Evolutionary conservation across 1,284 basidiomycete species (phyloP), one percentile per base, ranked within the genome.

Genomic region (Microbotryum scabiosae): DNA sequence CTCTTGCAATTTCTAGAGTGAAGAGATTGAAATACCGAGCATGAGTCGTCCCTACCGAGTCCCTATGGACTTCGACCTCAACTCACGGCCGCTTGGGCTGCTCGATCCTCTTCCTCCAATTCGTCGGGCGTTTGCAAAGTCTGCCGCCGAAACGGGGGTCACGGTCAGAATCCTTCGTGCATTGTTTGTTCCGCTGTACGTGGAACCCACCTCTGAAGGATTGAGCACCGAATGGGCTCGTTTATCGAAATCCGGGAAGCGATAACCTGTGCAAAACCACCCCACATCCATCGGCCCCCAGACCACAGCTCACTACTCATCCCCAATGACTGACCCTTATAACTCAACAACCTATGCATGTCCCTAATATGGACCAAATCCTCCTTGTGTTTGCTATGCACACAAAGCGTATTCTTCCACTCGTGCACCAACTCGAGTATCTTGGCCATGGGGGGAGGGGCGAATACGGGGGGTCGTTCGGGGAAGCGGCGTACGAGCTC

Each of bases 401-500:
- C 75, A 73, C 94, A 98, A 51, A 99, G 87, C 2, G 87, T 88
- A 73, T 92, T 88, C 77, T 94, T 97, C 96, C 96, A 99, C 62
- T 83, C 81, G 73, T 96, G 84, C 57, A 99, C 92, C 68, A 96
- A 82, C 71, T 97, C 92, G 30, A 99, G 79, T 68, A 97, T 94
- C 69, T 89, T 84, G 12, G 85, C 84, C 92, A 97, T 97, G 67
- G 96, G 88, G 18, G 91, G 86, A 7, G 90, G 89, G 0, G 90
- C 90, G 74, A 96, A 93, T 10, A 90, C 87, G 1, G 96, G 94
- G 4, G 94, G 94, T 48, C 94, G 84, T 76, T 99, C 96, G 10
- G 96, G 96, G 75, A 99, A 98, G 63, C 94, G 83, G 51, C 93
- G 85, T 28, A 99, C 96, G 72, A 99, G 87, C 76, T 97, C 94